Base-by-base conservation (phyloP, 1,139 yeast species). In the Scheffersomyces titani region DNA sequence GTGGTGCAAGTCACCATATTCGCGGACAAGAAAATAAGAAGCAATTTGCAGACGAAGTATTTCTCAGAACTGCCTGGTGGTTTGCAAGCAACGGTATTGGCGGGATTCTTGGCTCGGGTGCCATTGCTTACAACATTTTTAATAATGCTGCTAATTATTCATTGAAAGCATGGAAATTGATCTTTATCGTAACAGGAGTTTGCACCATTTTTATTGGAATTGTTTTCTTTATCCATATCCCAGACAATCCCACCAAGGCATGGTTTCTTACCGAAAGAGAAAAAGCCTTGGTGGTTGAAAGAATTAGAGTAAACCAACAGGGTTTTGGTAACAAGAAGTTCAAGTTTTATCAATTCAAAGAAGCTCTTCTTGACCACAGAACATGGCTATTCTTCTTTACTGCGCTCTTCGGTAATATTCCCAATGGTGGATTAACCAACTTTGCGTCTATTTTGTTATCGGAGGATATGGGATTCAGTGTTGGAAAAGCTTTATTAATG, bases 231-330 rank as follows among this genome's bases (percentile, higher is more conserved):
- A 36, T 72, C 21, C 69, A 66, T 51, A 58, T 75, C 6, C 80
- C 79, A 4, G 71, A 71, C 58, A 59, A 64, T 20, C 78, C 77
- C 6, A 63, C 68, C 6, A 58, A 57, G 44, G 78, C 78, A 6
- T 72, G 75, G 74, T 75, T 70, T 54, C 73, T 86, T 52, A 72
- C 73, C 13, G 80, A 76, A 11, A 73, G 77, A 46, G 90, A 87
- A 60, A 82, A 81, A 55, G 57, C 62, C 16, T 59, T 71, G 36
- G 76, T 72, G 6, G 70, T 72, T 44, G 74, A 76, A 55, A 63
- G 78, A 61, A 67, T 73, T 44, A 70, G 81, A 65, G 62, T 60
- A 1, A 80, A 80, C 60, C 56, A 54, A 20, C 58, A 55, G 40
- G 58, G 56, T 5, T 56, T 56, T 21, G 55, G 58, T 18, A 54